phyloP scores from a whole-genome alignment of 768 basidiomycete genomes.

The Tricholoma sp. region DNA sequence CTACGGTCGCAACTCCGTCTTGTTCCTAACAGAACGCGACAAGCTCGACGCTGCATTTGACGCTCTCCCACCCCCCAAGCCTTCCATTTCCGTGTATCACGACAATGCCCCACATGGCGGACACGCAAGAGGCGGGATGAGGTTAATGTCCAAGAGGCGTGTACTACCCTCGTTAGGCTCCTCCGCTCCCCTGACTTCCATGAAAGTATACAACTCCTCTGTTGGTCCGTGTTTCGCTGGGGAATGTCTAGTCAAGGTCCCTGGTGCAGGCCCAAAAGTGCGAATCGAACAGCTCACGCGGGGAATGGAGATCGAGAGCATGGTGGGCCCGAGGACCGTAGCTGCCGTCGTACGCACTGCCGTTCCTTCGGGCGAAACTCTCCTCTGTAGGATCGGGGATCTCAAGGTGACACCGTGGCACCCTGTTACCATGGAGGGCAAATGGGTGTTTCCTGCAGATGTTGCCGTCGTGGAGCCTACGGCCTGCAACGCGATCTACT shows the following conservation, averaged over 20 bases:
- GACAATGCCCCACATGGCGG: background rate
- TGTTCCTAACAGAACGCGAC: background rate
- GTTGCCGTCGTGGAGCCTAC: background rate
- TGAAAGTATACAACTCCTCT: background rate
- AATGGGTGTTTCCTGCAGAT: background rate
- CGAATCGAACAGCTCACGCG: background rate
- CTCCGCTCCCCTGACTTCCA: background rate
- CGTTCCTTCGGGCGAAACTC: background rate
- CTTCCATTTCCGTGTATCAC: background rate
- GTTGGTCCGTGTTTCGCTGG: background rate
- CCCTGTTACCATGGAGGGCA: background rate
- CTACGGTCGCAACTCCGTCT: background rate
- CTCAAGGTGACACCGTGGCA: background rate
- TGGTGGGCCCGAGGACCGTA: background rate
- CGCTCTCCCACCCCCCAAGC: background rate
- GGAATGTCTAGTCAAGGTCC: background rate
- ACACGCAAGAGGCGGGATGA: background rate
- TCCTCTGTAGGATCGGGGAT: background rate
- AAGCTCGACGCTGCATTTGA: background rate
- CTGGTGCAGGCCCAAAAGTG: background rate
- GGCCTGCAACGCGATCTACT: background rate
- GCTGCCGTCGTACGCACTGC: background rate
- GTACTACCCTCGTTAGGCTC: no score
- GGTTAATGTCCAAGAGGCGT: background rate
- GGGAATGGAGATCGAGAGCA: background rate